Evolutionary conservation across 2,329 filamentous ascomycete genomes (phyloP).

Genomic region (Fusarium citri): DNA sequence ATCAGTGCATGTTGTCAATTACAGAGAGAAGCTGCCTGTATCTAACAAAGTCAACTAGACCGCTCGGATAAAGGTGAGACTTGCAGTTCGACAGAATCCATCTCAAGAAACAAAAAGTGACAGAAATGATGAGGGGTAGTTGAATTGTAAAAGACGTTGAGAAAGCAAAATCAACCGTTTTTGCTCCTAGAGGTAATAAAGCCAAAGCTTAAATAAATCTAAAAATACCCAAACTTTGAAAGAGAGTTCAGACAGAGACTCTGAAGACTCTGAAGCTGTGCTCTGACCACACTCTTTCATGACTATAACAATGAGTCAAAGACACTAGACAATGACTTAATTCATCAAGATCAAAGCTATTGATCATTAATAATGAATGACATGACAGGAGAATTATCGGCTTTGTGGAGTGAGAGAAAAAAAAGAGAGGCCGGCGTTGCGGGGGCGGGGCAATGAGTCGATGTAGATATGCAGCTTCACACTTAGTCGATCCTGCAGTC

Average conservation of each 20-base stretch:
- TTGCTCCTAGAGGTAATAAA: not conserved
- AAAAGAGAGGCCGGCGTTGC: slow-evolving; percentile 26
- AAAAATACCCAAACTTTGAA: slow-evolving; percentile 2
- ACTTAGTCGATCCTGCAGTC: slow-evolving; percentile 29
- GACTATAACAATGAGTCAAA: not conserved
- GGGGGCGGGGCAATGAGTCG: slow-evolving; percentile 35
- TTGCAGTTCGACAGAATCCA: not conserved
- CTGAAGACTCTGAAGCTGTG: not conserved
- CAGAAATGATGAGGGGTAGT: not conserved
- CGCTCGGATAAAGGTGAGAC: not conserved
- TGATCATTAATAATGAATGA: not conserved
- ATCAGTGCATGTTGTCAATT: not conserved
- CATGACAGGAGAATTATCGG: slow-evolving; percentile 21
- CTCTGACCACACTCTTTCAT: not conserved
- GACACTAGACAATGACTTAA: not conserved
- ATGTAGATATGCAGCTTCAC: slow-evolving; percentile 17
- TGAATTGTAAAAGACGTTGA: slow-evolving; percentile 17
- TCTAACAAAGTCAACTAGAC: not conserved
- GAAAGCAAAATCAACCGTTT: slow-evolving; percentile 14
- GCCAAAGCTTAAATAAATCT: slow-evolving; percentile 18
- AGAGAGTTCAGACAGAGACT: not conserved
- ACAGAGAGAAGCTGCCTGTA: not conserved
- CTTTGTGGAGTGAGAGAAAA: slow-evolving; percentile 29
- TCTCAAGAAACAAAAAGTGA: not conserved
- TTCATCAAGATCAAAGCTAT: not conserved